phyloP scores from a whole-genome alignment of 345 rosid species.

The Punica granatum region DNA sequence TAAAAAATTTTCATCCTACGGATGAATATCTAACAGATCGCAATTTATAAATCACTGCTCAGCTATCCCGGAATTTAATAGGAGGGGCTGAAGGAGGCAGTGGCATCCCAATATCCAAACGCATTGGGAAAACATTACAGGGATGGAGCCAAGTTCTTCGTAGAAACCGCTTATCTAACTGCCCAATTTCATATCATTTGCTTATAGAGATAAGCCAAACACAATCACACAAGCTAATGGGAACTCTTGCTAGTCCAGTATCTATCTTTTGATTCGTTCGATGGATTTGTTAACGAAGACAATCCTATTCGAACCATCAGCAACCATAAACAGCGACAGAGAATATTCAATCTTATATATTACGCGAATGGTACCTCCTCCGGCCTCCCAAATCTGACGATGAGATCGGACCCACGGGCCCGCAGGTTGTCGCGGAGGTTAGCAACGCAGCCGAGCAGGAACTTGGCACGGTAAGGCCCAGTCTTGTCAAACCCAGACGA shows the following conservation, averaged over 20 bases:
- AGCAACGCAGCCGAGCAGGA: slow-evolving; percentile 70
- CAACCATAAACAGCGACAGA: too few relatives aligned
- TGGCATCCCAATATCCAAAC: slow-evolving; percentile 18
- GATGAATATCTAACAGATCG: too few relatives aligned
- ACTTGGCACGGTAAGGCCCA: slow-evolving; percentile 73
- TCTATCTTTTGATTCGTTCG: too few relatives aligned
- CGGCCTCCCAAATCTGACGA: slow-evolving; percentile 78
- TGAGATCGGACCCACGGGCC: slow-evolving; percentile 80
- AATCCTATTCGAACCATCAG: not conserved
- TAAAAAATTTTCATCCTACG: too few relatives aligned
- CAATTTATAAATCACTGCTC: too few relatives aligned
- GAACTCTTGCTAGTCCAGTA: too few relatives aligned
- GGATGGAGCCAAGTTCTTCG: slow-evolving; percentile 11
- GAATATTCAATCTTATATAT: not conserved
- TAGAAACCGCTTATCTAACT: too few relatives aligned
- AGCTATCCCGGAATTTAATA: too few relatives aligned
- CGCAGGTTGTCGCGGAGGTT: slow-evolving; percentile 76
- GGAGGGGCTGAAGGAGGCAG: slow-evolving; percentile 64
- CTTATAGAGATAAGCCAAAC: too few relatives aligned
- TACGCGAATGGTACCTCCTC: slow-evolving; percentile 30
- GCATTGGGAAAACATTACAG: slow-evolving; percentile 47
- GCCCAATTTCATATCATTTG: not conserved
- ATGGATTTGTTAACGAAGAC: not conserved
- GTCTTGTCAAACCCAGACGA: slow-evolving; percentile 88
- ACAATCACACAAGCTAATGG: too few relatives aligned